phyloP scores from a whole-genome alignment of 2,329 filamentous ascomycete species.

The Leptographium procerum region DNA sequence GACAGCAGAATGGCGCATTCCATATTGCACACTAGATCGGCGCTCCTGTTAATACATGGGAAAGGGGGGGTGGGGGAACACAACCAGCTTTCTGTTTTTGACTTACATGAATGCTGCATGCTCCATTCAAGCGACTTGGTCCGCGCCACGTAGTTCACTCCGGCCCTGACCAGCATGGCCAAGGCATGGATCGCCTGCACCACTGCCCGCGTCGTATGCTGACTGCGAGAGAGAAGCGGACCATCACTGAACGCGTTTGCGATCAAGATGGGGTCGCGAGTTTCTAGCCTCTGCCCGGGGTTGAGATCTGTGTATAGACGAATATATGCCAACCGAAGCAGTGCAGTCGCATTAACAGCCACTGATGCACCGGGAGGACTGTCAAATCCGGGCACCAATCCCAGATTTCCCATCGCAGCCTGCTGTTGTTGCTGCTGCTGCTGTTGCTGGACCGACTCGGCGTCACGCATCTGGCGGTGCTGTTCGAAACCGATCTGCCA shows the following conservation, averaged over 20 bases:
- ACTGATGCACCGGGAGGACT: constrained; percentile 41
- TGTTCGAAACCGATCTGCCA: constrained; percentile 50
- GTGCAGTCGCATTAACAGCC: constrained; percentile 54
- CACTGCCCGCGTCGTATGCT: constrained; percentile 50
- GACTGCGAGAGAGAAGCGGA: constrained; percentile 45
- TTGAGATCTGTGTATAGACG: constrained; percentile 54
- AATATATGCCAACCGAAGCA: constrained; percentile 51
- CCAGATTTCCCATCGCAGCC: neutral
- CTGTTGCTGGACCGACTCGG: constrained; percentile 32
- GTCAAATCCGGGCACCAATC: neutral
- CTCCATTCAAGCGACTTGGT: constrained; percentile 52
- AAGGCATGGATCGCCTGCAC: constrained; percentile 58
- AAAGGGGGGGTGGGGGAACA: no score
- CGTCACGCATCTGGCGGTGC: constrained; percentile 37
- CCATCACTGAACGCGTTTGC: constrained; percentile 48
- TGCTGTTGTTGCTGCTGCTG: constrained; percentile 2
- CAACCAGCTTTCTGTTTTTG: no score
- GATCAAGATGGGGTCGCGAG: constrained; percentile 50
- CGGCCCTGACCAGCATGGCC: constrained; percentile 53
- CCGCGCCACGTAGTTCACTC: constrained; percentile 50
- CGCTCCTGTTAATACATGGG: neutral
- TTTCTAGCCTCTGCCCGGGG: constrained; percentile 51
- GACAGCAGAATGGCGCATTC: constrained; percentile 50
- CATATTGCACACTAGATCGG: constrained; percentile 41
- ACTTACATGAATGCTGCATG: constrained; percentile 49